Evolutionary conservation across 163 green algal genomes (phyloP), one percentile per base, ranked within the genome.

Genomic region (Prototheca stagnorum): DNA sequence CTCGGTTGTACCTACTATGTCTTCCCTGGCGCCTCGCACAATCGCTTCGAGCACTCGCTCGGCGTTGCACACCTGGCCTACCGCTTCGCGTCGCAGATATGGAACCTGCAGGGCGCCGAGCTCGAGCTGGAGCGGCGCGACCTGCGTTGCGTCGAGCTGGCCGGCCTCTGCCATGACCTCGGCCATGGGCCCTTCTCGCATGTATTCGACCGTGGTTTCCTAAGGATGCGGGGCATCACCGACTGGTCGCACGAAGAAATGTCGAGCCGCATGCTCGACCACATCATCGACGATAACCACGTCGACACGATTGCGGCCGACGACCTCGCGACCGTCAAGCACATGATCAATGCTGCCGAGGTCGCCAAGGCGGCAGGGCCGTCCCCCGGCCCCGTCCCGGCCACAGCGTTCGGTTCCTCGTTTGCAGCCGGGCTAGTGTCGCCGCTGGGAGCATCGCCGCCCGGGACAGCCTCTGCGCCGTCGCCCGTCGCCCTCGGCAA

Each of bases 151-250:
- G 66, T 73, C 40, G 62, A 65, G 44, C 25, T 76, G 20, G 73
- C 83, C 68, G 85, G 84, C 0, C 61, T 94, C 39, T 90, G 78
- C 31, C 86, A 96, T 49, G 86, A 96, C 64, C 56, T 96, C 26
- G 86, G 86, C 12, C 86, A 96, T 59, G 85, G 82, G 3, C 86
- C 86, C 6, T 92, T 92, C 55, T 78, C 53, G 31, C 86, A 96
- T 53, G 73, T 85, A 4, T 96, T 93, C 53, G 84, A 94, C 31
- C 68, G 78, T 35, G 69, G 80, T 46, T 76, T 95, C 50, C 63
- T 93, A 35, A 57, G 54, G 14, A 39, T 25, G n/a, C 51, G 73
- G 37, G 62, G 66, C 24, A 54, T 75, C 39, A 59, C 59, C 22
- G 53, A 54, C 36, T 74, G 60, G 78, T 61, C 67, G 34, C 84